Base-by-base conservation (phyloP, 345 rosid genomes). In the Arabis alpina region DNA sequence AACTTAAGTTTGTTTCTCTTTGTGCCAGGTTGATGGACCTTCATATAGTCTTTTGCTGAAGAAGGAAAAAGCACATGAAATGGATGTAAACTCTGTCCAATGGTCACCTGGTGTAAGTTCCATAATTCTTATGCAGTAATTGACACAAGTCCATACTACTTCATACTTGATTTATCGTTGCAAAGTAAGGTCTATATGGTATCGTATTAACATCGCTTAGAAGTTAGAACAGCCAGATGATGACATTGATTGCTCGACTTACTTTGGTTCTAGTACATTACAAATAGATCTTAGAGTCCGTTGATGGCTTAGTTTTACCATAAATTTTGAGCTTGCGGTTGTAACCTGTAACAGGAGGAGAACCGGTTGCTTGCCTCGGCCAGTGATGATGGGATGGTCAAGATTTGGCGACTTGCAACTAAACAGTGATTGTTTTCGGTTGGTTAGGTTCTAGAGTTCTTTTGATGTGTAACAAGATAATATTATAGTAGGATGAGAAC, bases 21-120 rank as follows among this genome's bases (percentile, higher is more conserved):
- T 66, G 60, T 64, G 40, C 25, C 84, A 93, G 97, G 85, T 80
- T 80, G 84, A 77, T 75, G 88, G 72, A 72, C 79, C 90, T 77
- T 86, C 93, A n/a, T 84, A 81, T 66, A 82, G 72, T 70, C 74
- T 89, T 70, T 64, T 88, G 59, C 74, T 85, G 76, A 91, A 81
- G 81, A 86, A 83, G 85, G 88, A 93, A 57, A 93, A 91, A 81
- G 97, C 93, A 37, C 97, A 91, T 75, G 88, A 88, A 36, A 86
- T 86, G 92, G 99, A 91, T 75, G 68, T 93, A 65, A 93, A 93
- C 75, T 83, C 82, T 43, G 96, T 89, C 54, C 92, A 84, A 36
- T 93, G 96, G 97, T 76, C 85, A 61, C 82, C 87, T 3, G 80
- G 83, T 82, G 96, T 91, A 85, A 85, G 96, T 76, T 61, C 72